Percentiles rank a stretch among this genome's conserved stretches.
phyloP scores from a whole-genome alignment of 1,139 yeast genomes.

The Nakaseomyces uthaithaninus region DNA sequence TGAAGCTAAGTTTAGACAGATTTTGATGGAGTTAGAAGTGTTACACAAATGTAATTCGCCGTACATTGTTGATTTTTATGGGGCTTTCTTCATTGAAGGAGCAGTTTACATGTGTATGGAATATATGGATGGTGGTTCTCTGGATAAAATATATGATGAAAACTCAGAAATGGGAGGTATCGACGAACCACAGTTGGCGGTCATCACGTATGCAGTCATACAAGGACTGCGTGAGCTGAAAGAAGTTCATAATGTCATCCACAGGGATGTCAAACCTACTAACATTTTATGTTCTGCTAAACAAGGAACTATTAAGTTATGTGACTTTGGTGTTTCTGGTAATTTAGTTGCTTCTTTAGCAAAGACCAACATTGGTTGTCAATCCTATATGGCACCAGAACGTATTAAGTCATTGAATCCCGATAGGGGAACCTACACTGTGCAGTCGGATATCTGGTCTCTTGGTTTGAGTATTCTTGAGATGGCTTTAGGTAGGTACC shows the following conservation, averaged over 20 bases:
- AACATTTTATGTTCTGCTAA: constrained; percentile 74
- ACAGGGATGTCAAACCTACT: constrained; percentile 96
- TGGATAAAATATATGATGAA: constrained; percentile 71
- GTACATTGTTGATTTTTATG: constrained; percentile 88
- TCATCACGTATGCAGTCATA: constrained; percentile 73
- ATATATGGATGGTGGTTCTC: constrained; percentile 94
- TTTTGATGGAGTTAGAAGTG: constrained; percentile 90
- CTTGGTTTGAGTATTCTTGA: constrained; percentile 83
- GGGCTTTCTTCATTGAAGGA: constrained; percentile 95
- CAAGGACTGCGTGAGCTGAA: constrained; percentile 78
- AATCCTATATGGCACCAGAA: constrained; percentile 98
- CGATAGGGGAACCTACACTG: constrained; percentile 78
- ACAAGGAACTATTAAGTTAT: constrained; percentile 76
- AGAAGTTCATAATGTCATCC: constrained; percentile 85
- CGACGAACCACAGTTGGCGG: constrained; percentile 72
- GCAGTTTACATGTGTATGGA: constrained; percentile 99
- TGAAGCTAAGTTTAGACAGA: constrained; percentile 84
- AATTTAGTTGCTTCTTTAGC: constrained; percentile 93
- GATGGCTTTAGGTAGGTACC: constrained; percentile 84
- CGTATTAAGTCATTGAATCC: constrained; percentile 61
- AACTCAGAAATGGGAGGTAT: constrained; percentile 50
- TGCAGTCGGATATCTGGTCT: constrained; percentile 95
- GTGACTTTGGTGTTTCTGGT: constrained; percentile 97
- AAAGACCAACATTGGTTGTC: constrained; percentile 94
- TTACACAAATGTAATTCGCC: constrained; percentile 86